Evolutionary conservation across 352 stramenopile genomes (phyloP).

Genomic region (Phytophthora parvispora): DNA sequence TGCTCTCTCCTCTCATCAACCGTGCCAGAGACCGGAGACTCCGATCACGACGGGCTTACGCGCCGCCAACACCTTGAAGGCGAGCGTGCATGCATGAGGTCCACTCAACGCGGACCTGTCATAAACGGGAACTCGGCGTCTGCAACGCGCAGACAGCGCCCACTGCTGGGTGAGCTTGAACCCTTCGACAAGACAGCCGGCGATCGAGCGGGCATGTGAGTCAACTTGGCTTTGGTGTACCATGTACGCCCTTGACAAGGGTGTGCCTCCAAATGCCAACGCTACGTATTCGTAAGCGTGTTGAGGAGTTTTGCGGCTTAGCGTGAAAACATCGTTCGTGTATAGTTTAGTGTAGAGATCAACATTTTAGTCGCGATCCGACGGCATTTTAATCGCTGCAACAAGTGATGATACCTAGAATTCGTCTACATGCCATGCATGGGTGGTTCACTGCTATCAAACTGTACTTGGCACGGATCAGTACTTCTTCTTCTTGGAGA

Average conservation of each 20-base stretch:
- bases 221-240: no score
- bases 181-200: slow-evolving; percentile 10
- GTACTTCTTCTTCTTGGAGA: slow-evolving; percentile 59
- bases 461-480: slow-evolving; percentile 1
- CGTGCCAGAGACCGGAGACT: slow-evolving; percentile 14
- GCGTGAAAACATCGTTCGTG: no score
- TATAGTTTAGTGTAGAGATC: no score
- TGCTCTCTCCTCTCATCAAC: slow-evolving; percentile 16
- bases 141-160: slow-evolving; percentile 25
- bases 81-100: slow-evolving; percentile 20
- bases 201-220: no score
- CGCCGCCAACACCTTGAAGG: slow-evolving; percentile 9
- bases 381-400: neutral
- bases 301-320: no score
- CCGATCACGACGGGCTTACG: neutral
- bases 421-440: neutral
- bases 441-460: neutral
- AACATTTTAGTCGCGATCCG: slow-evolving; percentile 1
- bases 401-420: neutral
- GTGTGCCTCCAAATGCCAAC: no score
- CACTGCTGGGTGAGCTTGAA: slow-evolving; percentile 18
- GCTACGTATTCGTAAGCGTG: neutral
- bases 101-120: slow-evolving; percentile 18
- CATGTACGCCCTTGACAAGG: no score
- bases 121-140: slow-evolving; percentile 29